phyloP scores from a whole-genome alignment of 768 basidiomycete species.

The Cyclocybe cylindracea region DNA sequence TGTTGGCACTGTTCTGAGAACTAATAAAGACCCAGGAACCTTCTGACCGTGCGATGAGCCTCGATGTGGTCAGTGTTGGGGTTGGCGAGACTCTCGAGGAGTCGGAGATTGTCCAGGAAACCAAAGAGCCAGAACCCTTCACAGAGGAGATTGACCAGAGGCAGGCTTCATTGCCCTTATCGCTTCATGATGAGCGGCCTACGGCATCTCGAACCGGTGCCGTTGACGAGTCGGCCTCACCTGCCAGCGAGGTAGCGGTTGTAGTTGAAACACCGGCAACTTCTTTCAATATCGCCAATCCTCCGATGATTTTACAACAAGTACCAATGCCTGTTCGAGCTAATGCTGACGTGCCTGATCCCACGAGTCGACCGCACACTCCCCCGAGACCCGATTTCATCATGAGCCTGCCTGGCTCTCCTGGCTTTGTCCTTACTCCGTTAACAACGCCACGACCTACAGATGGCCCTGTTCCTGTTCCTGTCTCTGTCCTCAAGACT shows the following conservation, averaged over 20 bases:
- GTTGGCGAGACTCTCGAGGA: constrained; percentile 6
- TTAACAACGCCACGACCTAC: constrained; percentile 20
- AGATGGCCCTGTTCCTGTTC: constrained; percentile 17
- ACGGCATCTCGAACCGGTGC: not conserved
- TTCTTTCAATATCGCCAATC: not conserved
- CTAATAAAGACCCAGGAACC: constrained; percentile 15
- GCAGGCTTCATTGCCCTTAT: not conserved
- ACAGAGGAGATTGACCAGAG: not conserved
- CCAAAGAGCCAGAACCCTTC: not conserved
- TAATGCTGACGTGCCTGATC: constrained; percentile 40
- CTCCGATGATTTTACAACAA: constrained; percentile 1
- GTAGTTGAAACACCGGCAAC: not conserved
- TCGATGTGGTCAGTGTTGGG: constrained; percentile 14
- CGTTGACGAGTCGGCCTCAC: not conserved
- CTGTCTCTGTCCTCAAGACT: constrained; percentile 21
- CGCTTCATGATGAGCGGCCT: no score
- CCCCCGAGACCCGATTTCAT: constrained; percentile 12
- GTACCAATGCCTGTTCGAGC: constrained; percentile 43
- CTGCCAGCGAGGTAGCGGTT: not conserved
- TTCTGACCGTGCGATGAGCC: constrained; percentile 13
- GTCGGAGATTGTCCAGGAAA: not conserved
- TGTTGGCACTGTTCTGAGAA: not conserved
- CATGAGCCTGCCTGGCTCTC: constrained; percentile 22
- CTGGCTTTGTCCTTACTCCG: constrained; percentile 18
- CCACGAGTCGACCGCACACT: constrained; percentile 20